Conservation (phyloP, 208 protist genomes). For the Porcisia hertigi region DNA sequence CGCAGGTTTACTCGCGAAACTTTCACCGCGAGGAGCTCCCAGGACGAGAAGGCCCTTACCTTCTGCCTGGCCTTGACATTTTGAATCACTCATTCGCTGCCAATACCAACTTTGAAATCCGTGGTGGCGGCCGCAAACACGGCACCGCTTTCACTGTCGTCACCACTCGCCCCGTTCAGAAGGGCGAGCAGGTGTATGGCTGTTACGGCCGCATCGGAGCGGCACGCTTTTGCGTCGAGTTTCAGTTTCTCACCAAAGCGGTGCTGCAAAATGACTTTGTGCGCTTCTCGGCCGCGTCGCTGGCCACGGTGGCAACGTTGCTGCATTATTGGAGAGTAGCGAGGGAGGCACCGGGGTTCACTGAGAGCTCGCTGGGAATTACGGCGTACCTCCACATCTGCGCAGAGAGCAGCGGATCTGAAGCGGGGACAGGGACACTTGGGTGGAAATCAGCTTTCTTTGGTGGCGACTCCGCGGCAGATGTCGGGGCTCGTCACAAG, state of each 20-base stretch:
- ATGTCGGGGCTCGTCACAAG: background rate
- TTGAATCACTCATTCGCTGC: conserved; percentile 75
- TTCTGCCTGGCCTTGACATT: conserved; percentile 81
- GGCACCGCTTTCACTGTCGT: conserved; percentile 69
- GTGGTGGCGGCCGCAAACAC: conserved; percentile 79
- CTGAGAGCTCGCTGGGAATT: background rate
- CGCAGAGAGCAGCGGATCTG: background rate
- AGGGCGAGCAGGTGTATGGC: conserved; percentile 77
- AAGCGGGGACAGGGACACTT: background rate
- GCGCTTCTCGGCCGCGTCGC: conserved; percentile 47
- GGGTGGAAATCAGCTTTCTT: conserved; percentile 17
- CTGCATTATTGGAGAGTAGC: conserved; percentile 16
- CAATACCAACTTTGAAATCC: conserved; percentile 75
- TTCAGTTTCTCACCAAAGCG: conserved; percentile 76
- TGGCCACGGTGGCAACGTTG: conserved; percentile 24
- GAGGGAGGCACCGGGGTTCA: background rate
- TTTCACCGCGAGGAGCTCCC: conserved; percentile 84
- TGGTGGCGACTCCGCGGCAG: conserved; percentile 2
- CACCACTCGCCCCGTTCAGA: conserved; percentile 51
- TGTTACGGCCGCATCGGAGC: conserved; percentile 82
- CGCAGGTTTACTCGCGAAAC: conserved; percentile 83
- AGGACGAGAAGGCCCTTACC: conserved; percentile 79
- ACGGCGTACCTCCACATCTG: background rate
- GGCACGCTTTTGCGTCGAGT: conserved; percentile 76
- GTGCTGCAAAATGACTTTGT: conserved; percentile 61